phyloP scores from a whole-genome alignment of 306 rosid species.

The Fragaria nilgerrensis region DNA sequence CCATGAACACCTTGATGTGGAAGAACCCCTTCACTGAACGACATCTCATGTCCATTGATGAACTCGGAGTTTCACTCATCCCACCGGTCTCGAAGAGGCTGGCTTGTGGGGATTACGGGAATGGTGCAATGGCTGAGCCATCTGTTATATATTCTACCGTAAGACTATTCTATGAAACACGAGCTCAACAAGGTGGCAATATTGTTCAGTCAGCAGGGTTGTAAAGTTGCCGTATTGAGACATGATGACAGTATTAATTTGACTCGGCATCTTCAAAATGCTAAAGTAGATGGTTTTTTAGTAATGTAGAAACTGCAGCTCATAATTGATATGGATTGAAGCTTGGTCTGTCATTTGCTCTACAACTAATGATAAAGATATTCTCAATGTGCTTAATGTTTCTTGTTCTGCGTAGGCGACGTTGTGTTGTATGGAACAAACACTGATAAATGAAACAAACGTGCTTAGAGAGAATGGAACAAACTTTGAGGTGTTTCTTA shows the following conservation, averaged over 20 bases:
- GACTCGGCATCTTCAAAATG: not conserved
- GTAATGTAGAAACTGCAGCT: not conserved
- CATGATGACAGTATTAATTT: constrained; percentile 14
- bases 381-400: not conserved
- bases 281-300: not conserved
- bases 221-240: constrained; percentile 4
- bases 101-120: constrained; percentile 88
- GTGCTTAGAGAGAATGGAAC: too few species aligned
- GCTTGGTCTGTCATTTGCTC: not conserved
- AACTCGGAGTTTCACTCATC: constrained; percentile 69
- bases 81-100: constrained; percentile 70
- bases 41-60: constrained; percentile 53
- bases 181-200: constrained; percentile 47
- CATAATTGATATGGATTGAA: not conserved
- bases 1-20: constrained; percentile 80
- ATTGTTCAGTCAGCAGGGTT: constrained; percentile 24
- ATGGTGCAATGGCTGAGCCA: constrained; percentile 98
- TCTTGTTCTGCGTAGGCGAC: not conserved
- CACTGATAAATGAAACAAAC: too few species aligned
- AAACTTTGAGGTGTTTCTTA: too few species aligned
- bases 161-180: constrained; percentile 64
- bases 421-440: not conserved
- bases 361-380: not conserved
- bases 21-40: constrained; percentile 67
- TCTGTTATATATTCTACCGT: constrained; percentile 79